Evolutionary conservation across 1,139 yeast species (phyloP).

Genomic region (Meyerozyma guilliermondii): DNA sequence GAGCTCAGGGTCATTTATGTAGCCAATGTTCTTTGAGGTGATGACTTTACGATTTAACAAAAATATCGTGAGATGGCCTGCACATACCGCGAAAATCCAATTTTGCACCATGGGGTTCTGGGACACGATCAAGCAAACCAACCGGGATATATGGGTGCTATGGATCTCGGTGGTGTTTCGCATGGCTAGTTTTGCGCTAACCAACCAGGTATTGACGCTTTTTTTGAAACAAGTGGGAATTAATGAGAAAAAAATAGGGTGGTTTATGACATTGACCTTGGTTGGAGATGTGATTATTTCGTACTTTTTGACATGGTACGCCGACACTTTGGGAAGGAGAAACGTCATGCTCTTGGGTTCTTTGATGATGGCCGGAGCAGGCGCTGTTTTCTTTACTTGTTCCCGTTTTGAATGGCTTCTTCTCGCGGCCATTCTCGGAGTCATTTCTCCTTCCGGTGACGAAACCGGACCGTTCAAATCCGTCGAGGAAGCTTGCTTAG

Average conservation of each 20-base stretch:
- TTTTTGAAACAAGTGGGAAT: conserved; percentile 56
- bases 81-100: not conserved
- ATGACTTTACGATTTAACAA: not conserved
- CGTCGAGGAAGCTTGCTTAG: conserved; percentile 80
- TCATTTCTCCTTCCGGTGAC: conserved; percentile 86
- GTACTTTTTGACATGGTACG: conserved; percentile 69
- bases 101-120: not conserved
- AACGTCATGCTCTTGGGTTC: conserved; percentile 62
- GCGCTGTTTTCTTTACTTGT: conserved; percentile 53
- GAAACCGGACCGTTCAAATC: conserved; percentile 93
- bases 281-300: conserved; percentile 77
- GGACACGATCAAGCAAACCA: conserved; percentile 19
- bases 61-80: conserved; percentile 1
- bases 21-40: not conserved
- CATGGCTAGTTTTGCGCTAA: conserved; percentile 73
- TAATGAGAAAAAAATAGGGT: conserved; percentile 58
- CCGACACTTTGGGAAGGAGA: conserved; percentile 72
- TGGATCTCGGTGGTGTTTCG: conserved; percentile 71
- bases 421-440: conserved; percentile 52
- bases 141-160: conserved; percentile 56
- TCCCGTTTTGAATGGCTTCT: conserved; percentile 52
- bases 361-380: conserved; percentile 65
- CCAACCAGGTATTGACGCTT: conserved; percentile 74
- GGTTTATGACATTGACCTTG: conserved; percentile 79
- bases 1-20: conserved; percentile 11